A percentile compares a stretch with the other conserved stretches of the same genome.
phyloP scores from a whole-genome alignment of 2,329 filamentous ascomycete genomes.

The Calycina herbarum region DNA sequence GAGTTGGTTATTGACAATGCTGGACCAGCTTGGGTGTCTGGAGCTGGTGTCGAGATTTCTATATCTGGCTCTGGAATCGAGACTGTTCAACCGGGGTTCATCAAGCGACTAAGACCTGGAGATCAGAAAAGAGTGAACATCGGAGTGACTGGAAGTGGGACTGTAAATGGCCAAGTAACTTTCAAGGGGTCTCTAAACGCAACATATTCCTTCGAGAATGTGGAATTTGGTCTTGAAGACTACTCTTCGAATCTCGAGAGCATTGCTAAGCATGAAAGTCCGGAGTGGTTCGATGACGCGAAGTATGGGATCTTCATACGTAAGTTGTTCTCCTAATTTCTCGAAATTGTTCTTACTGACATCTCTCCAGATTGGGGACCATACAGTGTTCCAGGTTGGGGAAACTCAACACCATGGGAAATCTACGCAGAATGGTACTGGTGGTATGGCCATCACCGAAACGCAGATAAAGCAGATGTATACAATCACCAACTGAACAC shows the following conservation, averaged over 20 bases:
- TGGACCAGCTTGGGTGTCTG: constrained; percentile 40
- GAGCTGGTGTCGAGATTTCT: constrained; percentile 36
- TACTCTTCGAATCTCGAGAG: constrained; percentile 41
- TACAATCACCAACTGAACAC: constrained; percentile 52
- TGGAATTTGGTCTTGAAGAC: constrained; percentile 40
- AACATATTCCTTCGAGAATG: constrained; percentile 25
- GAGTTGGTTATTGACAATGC: constrained; percentile 44
- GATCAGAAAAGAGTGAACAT: constrained; percentile 45
- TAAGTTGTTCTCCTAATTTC: background rate
- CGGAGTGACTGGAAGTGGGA: constrained; percentile 39
- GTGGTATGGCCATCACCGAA: constrained; percentile 48
- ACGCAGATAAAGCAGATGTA: constrained; percentile 44
- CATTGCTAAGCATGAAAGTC: constrained; percentile 45
- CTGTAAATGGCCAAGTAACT: constrained; percentile 28
- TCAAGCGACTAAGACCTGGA: constrained; percentile 46
- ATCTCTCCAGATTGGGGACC: constrained; percentile 54
- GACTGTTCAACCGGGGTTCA: constrained; percentile 42
- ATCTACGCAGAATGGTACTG: constrained; percentile 47
- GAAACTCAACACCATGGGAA: constrained; percentile 37
- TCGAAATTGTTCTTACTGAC: background rate
- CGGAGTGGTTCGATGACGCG: constrained; percentile 54
- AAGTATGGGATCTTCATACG: constrained; percentile 57
- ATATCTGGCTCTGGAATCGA: constrained; percentile 43
- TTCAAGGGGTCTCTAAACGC: constrained; percentile 22
- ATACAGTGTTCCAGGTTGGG: constrained; percentile 58